Conservation (phyloP, 768 basidiomycete genomes). For the Suillus plorans region DNA sequence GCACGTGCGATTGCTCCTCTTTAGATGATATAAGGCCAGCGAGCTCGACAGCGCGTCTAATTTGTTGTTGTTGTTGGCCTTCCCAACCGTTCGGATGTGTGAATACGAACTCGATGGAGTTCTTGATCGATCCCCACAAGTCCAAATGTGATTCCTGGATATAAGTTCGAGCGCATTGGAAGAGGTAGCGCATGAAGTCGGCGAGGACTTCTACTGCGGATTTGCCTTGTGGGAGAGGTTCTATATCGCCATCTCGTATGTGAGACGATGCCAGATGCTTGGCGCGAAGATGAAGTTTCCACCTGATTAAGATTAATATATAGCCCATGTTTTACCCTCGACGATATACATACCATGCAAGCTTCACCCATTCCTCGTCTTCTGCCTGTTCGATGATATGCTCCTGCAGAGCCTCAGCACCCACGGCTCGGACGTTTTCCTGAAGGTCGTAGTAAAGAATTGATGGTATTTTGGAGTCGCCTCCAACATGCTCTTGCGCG, state of each 20-base stretch:
- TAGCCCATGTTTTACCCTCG: neutral
- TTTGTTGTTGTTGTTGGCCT: constrained; percentile 28
- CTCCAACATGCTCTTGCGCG: constrained; percentile 41
- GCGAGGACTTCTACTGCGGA: constrained; percentile 21
- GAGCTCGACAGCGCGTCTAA: constrained; percentile 23
- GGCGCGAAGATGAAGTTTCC: constrained; percentile 38
- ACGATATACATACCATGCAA: constrained; percentile 35
- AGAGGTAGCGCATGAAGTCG: constrained; percentile 31
- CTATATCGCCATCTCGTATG: constrained; percentile 21
- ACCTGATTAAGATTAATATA: constrained; percentile 15
- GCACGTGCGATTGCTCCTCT: constrained; percentile 17
- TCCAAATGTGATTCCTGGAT: constrained; percentile 29
- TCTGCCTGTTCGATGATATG: constrained; percentile 37
- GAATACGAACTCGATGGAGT: constrained; percentile 22
- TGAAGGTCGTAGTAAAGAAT: constrained; percentile 45
- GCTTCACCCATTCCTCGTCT: constrained; percentile 36
- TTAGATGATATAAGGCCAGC: constrained; percentile 23
- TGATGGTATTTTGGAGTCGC: constrained; percentile 49
- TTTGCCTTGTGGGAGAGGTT: constrained; percentile 22
- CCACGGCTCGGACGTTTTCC: constrained; percentile 40
- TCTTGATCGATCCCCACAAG: constrained; percentile 26
- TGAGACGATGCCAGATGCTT: constrained; percentile 23
- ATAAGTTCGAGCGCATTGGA: constrained; percentile 21
- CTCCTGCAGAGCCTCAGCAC: constrained; percentile 41
- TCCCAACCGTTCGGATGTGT: constrained; percentile 35